A percentile compares a stretch with the other conserved stretches of the same genome.
Evolutionary conservation across 2,329 filamentous ascomycete genomes (phyloP).

Genomic region (Sporothrix curviconia): DNA sequence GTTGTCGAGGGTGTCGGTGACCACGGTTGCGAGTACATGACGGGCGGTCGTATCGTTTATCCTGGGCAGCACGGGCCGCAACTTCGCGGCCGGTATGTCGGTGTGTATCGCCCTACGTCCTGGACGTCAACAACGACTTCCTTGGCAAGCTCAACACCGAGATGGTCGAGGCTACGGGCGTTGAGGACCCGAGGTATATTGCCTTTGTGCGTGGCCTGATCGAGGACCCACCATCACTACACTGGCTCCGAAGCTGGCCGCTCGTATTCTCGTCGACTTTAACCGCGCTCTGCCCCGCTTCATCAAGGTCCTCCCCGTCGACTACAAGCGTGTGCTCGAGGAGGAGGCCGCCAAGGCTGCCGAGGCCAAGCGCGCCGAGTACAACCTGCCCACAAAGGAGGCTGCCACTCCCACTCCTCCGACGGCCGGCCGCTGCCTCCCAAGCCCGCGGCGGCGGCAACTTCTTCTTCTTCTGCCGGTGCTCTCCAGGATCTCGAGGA

Average conservation of each 20-base stretch:
- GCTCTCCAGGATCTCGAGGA: conserved; percentile 82
- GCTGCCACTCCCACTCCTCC: conserved; percentile 30
- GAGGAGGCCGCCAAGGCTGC: conserved; percentile 83
- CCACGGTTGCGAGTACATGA: conserved; percentile 98
- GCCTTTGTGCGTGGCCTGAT: conserved; percentile 85
- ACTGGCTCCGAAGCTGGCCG: conserved; percentile 92
- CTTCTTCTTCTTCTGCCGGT: conserved; percentile 45
- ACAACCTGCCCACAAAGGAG: conserved; percentile 68
- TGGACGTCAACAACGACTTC: conserved; percentile 87
- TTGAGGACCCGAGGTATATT: conserved; percentile 83
- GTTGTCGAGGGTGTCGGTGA: conserved; percentile 95
- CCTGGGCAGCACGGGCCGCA: conserved; percentile 83
- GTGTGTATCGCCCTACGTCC: conserved; percentile 92
- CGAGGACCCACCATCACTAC: conserved; percentile 96
- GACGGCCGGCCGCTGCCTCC: too few relatives aligned
- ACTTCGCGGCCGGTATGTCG: conserved; percentile 98
- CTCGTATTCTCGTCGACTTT: conserved; percentile 91
- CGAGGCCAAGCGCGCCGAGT: conserved; percentile 77
- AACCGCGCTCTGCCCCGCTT: conserved; percentile 84
- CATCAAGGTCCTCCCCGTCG: conserved; percentile 85
- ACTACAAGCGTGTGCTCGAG: conserved; percentile 88
- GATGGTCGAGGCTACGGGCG: conserved; percentile 84
- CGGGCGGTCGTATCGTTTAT: conserved; percentile 84
- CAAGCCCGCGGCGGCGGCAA: conserved; percentile 41
- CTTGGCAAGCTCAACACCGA: conserved; percentile 90